Conservation (phyloP, 352 stramenopile species). For the Elongisporangium undulatum region DNA sequence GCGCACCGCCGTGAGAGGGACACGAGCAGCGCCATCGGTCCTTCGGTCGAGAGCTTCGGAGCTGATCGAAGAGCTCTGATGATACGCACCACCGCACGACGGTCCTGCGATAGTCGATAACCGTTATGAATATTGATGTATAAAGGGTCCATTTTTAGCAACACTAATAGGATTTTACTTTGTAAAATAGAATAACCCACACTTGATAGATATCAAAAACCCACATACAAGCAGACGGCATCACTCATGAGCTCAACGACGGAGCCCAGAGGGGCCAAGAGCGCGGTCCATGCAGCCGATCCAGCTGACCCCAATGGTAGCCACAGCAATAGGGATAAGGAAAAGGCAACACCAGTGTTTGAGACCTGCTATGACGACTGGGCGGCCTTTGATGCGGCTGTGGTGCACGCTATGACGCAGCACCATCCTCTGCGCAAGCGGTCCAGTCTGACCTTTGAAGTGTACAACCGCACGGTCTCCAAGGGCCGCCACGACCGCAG, state of each 20-base stretch:
- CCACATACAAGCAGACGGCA: background rate
- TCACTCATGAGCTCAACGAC: background rate
- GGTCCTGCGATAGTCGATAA: background rate
- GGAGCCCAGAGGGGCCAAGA: background rate
- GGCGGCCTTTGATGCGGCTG: constrained; percentile 55
- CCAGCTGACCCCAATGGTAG: background rate
- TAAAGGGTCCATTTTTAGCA: background rate
- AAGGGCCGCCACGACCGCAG: constrained; percentile 77
- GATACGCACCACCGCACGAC: constrained; percentile 2
- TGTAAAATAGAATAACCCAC: background rate
- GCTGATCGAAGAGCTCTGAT: background rate
- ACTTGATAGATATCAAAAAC: background rate
- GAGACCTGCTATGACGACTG: constrained; percentile 77
- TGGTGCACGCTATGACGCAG: constrained; percentile 49
- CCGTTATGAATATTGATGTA: background rate
- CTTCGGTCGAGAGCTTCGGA: background rate
- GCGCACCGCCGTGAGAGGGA: constrained; percentile 5
- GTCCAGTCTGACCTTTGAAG: constrained; percentile 79
- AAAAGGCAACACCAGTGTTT: constrained; percentile 21
- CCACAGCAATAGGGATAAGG: background rate
- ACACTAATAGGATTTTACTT: background rate
- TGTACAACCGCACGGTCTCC: constrained; percentile 85
- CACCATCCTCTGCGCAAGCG: constrained; percentile 81
- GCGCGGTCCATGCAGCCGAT: background rate
- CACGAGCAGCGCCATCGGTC: constrained; percentile 6